Conservation (phyloP, 208 protist species). For the Leishmania mexicana region DNA sequence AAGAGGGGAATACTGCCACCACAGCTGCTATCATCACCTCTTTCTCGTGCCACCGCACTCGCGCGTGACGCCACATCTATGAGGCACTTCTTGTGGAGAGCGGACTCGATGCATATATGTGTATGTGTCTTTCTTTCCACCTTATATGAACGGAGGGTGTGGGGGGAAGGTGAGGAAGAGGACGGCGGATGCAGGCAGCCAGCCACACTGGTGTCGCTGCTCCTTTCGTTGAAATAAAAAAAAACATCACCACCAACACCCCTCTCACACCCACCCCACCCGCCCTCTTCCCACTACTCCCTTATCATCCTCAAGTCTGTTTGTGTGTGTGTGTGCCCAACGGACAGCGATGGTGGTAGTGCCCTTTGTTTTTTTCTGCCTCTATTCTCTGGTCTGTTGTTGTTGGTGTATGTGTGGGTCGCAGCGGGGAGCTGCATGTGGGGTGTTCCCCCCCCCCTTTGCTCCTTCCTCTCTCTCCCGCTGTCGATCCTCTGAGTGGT, state of each 20-base stretch:
- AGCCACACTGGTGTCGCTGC: neutral
- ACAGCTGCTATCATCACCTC: neutral
- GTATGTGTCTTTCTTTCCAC: neutral
- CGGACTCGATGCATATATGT: neutral
- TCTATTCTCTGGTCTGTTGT: neutral
- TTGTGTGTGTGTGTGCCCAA: neutral
- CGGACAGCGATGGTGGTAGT: too few species aligned
- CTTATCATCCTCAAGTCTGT: neutral
- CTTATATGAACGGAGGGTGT: neutral
- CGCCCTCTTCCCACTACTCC: neutral
- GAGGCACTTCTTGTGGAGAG: neutral
- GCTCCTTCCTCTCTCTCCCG: too few species aligned
- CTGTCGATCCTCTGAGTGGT: neutral
- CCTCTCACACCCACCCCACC: neutral
- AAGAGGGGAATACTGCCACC: neutral
- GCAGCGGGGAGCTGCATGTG: neutral
- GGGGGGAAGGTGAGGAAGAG: neutral
- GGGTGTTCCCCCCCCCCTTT: too few species aligned
- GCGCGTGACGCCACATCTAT: neutral
- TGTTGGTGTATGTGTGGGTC: neutral
- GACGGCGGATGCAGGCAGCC: neutral
- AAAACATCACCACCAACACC: neutral
- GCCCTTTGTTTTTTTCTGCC: neutral
- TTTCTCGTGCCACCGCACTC: neutral
- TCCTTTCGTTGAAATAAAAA: neutral